These are phyloP conservation scores for Dimargaris cristalligena DNA, from an alignment of 192 early-diverging fungal genomes.

Conservation along the genomic window DNA sequence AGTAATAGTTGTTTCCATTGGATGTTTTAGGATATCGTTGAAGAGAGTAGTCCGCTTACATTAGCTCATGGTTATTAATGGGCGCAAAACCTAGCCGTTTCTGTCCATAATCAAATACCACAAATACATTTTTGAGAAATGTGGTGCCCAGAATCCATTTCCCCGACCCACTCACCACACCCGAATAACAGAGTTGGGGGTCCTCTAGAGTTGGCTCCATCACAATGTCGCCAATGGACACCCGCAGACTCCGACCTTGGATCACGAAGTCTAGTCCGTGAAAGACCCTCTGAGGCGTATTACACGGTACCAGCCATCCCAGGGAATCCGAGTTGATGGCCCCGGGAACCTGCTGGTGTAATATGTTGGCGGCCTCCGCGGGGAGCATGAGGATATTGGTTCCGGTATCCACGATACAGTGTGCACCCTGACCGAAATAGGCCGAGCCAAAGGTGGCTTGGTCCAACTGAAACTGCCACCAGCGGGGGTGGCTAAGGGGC, in stretches of 20 bases:
- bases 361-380: conserved; percentile 31
- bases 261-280: too few relatives aligned
- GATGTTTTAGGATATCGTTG: too few relatives aligned
- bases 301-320: conserved; percentile 32
- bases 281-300: too few relatives aligned
- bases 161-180: conserved; percentile 25
- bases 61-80: background rate
- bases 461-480: conserved; percentile 37
- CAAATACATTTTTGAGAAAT: conserved; percentile 49
- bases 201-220: too few relatives aligned
- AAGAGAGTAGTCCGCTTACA: too few relatives aligned
- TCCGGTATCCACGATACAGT: conserved; percentile 44
- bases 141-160: conserved; percentile 46
- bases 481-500: conserved; percentile 29
- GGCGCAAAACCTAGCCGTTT: conserved; percentile 42
- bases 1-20: too few relatives aligned
- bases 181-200: conserved; percentile 32
- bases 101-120: conserved; percentile 40
- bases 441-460: conserved; percentile 20
- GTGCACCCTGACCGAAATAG: conserved; percentile 18
- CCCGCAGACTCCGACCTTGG: too few relatives aligned
- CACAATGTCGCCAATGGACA: too few relatives aligned
- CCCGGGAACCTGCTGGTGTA: conserved; percentile 29
- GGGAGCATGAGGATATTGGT: conserved; percentile 43
- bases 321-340: conserved; percentile 27